Base-by-base conservation (phyloP, 345 rosid species). In the Boechera retrofracta region DNA sequence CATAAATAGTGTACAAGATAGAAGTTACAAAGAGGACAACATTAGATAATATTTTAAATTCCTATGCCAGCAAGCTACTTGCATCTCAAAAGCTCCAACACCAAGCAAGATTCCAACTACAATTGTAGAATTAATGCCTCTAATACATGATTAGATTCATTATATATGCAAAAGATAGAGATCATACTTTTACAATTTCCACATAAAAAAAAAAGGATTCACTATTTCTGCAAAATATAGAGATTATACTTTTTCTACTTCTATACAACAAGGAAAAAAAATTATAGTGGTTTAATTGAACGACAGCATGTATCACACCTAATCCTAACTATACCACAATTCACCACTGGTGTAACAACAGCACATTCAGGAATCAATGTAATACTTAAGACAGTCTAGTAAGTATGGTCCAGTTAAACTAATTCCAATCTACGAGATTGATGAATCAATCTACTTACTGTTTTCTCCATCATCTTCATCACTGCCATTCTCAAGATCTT, bases 401-500 rank as follows among this genome's bases (percentile, higher is more conserved):
- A 2, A 56, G 5, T 24, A 54, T 15, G 39, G 13, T 9, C 26
- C 9, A 55, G 2, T 12, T 10, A 33, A 16, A 72, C 75, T 24
- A 59, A 59, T 15, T 51, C 1, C 10, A 4, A 61, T 36, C 28
- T 47, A 60, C 2, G 12, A 66, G 48, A 74, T 1, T 29, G 54
- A 74, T 53, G 64, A 64, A 75, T 58, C 15, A 69, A 55, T 48
- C 4, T 36, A 61, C 87, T 87, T 79, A 89, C 93, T 64, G 41
- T 75, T 73, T 44, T 83, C 84, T 7, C 3, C 86, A 60, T 86
- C 92, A 59, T 88, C 98, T 57, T 89, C 98, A 67, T 87, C 97
- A 64, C 89, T 87, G 64, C 85, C 94, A 66, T 90, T 83, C 51
- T 87, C 99, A 13, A 93, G 16, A 82, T 93, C 98, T 67, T 96